A percentile compares a stretch with the other conserved stretches of the same genome.
Evolutionary conservation across 768 basidiomycete genomes (phyloP).

Genomic region (Steccherinum ochraceum): DNA sequence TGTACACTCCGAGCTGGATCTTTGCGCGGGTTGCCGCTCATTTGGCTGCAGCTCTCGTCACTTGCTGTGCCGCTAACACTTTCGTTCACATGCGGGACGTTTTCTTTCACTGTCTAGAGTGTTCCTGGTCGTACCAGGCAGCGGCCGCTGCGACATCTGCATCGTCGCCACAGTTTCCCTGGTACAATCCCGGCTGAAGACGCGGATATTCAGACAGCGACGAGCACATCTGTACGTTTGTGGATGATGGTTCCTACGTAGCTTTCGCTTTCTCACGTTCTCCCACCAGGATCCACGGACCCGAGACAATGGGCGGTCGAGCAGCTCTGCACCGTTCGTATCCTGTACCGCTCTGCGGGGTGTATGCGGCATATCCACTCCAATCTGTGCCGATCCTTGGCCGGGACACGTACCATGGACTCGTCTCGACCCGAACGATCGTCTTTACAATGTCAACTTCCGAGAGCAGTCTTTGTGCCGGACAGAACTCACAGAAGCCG

Average conservation of each 20-base stretch:
- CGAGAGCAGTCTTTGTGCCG: background rate
- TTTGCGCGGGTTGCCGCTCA: too few relatives aligned
- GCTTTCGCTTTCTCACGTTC: background rate
- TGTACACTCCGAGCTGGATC: background rate
- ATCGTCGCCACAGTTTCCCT: too few relatives aligned
- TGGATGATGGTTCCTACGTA: background rate
- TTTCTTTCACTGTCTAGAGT: background rate
- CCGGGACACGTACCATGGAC: background rate
- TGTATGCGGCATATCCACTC: background rate
- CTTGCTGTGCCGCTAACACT: too few relatives aligned
- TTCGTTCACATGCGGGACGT: too few relatives aligned
- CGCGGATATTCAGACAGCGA: background rate
- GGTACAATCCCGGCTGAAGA: background rate
- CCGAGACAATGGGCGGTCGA: background rate
- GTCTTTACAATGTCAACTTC: background rate
- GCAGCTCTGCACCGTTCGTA: background rate
- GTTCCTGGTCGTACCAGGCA: background rate
- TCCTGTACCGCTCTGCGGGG: background rate
- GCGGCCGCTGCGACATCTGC: background rate
- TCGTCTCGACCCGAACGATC: background rate
- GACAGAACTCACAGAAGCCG: background rate
- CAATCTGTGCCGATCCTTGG: background rate
- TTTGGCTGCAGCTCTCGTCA: too few relatives aligned
- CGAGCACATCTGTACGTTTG: background rate
- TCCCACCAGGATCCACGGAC: background rate